Conservation (phyloP, 2,329 filamentous ascomycete genomes). For the Cadophora luteo-olivacea region DNA sequence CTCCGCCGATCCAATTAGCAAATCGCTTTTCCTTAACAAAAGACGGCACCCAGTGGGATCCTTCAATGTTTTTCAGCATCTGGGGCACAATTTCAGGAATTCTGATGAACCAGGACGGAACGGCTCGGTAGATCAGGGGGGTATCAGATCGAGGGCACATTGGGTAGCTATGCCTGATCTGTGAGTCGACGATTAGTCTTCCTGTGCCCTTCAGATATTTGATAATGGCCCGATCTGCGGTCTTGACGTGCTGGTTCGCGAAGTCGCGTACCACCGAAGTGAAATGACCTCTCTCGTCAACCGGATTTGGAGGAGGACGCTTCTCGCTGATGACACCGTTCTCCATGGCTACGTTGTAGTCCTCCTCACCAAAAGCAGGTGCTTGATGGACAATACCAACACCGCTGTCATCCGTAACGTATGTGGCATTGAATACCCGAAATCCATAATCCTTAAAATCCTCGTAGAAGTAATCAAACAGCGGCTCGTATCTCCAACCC, state of each 20-base stretch:
- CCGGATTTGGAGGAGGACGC: constrained; percentile 84
- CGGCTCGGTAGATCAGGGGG: constrained; percentile 88
- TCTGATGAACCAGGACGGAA: constrained; percentile 94
- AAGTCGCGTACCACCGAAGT: constrained; percentile 81
- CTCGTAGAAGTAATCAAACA: constrained; percentile 89
- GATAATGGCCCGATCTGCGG: constrained; percentile 91
- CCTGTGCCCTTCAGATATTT: constrained; percentile 82
- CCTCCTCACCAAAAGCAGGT: constrained; percentile 93
- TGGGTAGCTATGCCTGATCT: constrained; percentile 89
- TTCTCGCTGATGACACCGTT: constrained; percentile 79
- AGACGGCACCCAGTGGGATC: constrained; percentile 88
- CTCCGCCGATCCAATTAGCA: constrained; percentile 88
- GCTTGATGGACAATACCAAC: constrained; percentile 94
- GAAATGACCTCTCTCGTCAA: constrained; percentile 85
- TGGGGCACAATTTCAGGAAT: constrained; percentile 82
- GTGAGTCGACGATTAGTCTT: constrained; percentile 82
- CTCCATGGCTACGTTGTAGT: constrained; percentile 84
- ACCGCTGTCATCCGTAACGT: constrained; percentile 90
- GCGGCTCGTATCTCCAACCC: constrained; percentile 81
- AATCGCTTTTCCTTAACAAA: constrained; percentile 94
- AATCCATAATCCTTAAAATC: constrained; percentile 87
- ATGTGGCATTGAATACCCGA: constrained; percentile 80
- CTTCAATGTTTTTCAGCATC: constrained; percentile 90
- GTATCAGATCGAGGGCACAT: constrained; percentile 97
- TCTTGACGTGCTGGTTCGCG: constrained; percentile 86